Evolutionary conservation across 1,284 basidiomycete genomes (phyloP).

Genomic region (Sporisorium graminicola): DNA sequence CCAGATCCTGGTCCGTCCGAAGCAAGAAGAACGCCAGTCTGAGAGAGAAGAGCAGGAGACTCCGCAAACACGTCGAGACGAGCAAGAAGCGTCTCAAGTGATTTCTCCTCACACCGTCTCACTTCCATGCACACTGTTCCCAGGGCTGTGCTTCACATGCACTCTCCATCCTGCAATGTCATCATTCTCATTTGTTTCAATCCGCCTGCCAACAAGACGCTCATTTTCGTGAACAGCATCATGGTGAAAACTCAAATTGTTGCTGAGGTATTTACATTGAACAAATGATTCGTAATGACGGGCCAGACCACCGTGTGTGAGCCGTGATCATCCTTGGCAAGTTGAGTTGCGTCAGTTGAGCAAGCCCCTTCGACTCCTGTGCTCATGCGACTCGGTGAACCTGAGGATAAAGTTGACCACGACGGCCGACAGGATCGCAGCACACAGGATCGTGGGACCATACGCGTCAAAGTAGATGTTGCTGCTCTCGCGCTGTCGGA

Average conservation of each 20-base stretch:
- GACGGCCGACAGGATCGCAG: constrained; percentile 54
- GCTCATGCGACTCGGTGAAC: constrained; percentile 51
- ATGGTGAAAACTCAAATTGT: no score
- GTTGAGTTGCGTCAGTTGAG: constrained; percentile 53
- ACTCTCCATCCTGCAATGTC: background rate
- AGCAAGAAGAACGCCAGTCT: constrained; percentile 67
- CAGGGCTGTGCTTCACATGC: no score
- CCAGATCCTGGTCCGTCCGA: constrained; percentile 61
- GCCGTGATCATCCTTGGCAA: no score
- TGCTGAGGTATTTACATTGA: no score
- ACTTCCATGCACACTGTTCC: background rate
- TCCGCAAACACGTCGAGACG: constrained; percentile 65
- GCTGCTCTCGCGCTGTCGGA: constrained; percentile 71
- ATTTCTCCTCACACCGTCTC: background rate
- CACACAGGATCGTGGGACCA: constrained; percentile 66
- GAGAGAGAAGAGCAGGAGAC: constrained; percentile 61
- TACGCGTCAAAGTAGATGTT: constrained; percentile 68
- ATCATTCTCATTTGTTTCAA: background rate
- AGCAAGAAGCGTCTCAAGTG: constrained; percentile 61
- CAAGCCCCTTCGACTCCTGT: constrained; percentile 50
- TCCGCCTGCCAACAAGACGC: no score
- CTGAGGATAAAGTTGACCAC: constrained; percentile 67
- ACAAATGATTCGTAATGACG: no score
- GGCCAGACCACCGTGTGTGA: no score
- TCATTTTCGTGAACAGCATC: no score